Evolutionary conservation across 192 early-diverging fungal species (phyloP), one percentile per base, ranked within the genome.

Genomic region (Podila clonocystis): DNA sequence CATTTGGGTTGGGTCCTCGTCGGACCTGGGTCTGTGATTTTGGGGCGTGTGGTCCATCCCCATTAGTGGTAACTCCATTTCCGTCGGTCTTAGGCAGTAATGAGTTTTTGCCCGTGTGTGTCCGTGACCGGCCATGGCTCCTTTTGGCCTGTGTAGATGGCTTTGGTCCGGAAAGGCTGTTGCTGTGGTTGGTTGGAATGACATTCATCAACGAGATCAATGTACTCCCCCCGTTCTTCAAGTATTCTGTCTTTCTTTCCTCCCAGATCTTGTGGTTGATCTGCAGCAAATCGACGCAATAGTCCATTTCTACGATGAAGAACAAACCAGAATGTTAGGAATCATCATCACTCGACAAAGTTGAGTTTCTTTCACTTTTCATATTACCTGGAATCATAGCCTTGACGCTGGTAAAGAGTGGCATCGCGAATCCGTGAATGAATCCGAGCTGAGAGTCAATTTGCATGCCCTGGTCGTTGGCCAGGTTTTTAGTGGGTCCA

Each of bases 391-490:
- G 84, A 65, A 86, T 74, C 9, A 87, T 75, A 8, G 86, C 82
- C 29, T 70, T 65, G 9, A 88, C 84, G 22, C 71, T 78, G 41
- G 68, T 61, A 67, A 90, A 90, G 12, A 90, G 50, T 33, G 86
- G 86, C 70, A 88, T 76, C 1, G 87, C 87, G 68, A 88, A 83
- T 20, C 73, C 78, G 34, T 85, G 73, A 55, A 90, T 90, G 41
- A 90, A 90, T 4, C 79, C 78, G 30, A 88, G 74, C 48, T 90
- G 89, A 41, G 74, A 83, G 19, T 88, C 89, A n/a, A 87, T 65
- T 30, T 85, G 86, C 57, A 76, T 70, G 15, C 79, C 68, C 13
- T 82, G 78, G 48, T 90, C 89, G 50, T 88, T 88, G 15, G 82
- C 77, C 36, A 87, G 74, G 50, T 88, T 87, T 50, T 90, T 88